A percentile compares a stretch with the other conserved stretches of the same genome.
Conservation (phyloP, 2,329 filamentous ascomycete species). For the Microcyclospora tardicrescens region DNA sequence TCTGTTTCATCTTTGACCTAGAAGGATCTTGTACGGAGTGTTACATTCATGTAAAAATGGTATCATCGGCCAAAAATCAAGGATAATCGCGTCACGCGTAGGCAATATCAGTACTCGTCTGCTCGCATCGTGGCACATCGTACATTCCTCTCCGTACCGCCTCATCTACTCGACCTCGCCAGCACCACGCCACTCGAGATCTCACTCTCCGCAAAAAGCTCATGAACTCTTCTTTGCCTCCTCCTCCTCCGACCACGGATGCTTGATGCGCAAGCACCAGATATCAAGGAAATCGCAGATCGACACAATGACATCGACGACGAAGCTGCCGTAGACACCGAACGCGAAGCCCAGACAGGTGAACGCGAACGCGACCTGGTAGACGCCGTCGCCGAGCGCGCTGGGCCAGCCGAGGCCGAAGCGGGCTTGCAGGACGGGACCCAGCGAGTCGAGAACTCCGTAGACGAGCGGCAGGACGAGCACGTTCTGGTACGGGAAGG, state of each 20-base stretch:
- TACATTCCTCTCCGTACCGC: neutral
- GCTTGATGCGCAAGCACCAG: constrained; percentile 96
- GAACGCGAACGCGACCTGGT: constrained; percentile 87
- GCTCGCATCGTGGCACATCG: too few relatives aligned
- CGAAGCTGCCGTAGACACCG: constrained; percentile 94
- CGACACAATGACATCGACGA: constrained; percentile 90
- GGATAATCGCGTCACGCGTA: too few relatives aligned
- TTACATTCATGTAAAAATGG: too few relatives aligned
- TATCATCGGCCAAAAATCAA: too few relatives aligned
- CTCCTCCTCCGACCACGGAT: constrained; percentile 34
- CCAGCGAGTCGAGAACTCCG: constrained; percentile 69
- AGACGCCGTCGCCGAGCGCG: constrained; percentile 54
- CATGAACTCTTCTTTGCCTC: constrained; percentile 8
- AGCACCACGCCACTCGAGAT: too few relatives aligned
- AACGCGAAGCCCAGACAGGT: constrained; percentile 70
- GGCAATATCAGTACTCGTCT: too few relatives aligned
- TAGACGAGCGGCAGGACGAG: constrained; percentile 63
- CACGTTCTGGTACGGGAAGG: constrained; percentile 85
- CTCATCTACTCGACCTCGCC: neutral
- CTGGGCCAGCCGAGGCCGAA: constrained; percentile 56
- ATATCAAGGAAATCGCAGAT: constrained; percentile 98
- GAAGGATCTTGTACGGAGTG: too few relatives aligned
- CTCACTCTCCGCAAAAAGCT: neutral
- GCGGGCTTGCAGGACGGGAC: constrained; percentile 47
- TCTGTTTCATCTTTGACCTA: too few relatives aligned